These are phyloP conservation scores for Pterocarpus macrocarpus DNA, from an alignment of 306 rosid species.

Conservation along the genomic window DNA sequence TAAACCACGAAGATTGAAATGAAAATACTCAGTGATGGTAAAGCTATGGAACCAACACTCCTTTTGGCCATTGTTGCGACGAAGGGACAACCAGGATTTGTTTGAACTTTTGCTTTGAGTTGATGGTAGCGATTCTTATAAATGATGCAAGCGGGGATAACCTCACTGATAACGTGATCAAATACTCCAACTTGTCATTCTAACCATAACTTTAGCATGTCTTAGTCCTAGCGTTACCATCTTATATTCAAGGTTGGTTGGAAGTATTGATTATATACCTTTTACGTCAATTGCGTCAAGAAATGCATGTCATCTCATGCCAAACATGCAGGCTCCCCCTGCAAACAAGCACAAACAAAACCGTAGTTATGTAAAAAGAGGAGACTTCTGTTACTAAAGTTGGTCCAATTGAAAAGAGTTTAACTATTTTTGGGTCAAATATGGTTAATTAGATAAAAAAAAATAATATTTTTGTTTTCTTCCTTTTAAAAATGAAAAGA, in stretches of 20 bases:
- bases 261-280: constrained; percentile 5
- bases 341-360: constrained; percentile 7
- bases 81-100: background rate
- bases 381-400: background rate
- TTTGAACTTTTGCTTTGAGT: background rate
- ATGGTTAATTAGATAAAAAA: background rate
- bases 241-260: background rate
- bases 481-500: background rate
- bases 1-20: constrained; percentile 38
- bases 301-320: constrained; percentile 39
- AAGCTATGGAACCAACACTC: constrained; percentile 28
- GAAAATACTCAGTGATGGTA: constrained; percentile 12
- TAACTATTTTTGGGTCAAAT: background rate
- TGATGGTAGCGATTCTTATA: constrained; percentile 17
- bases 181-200: background rate
- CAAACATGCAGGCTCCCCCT: background rate
- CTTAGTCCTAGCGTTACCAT: constrained; percentile 36
- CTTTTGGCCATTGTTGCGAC: constrained; percentile 40
- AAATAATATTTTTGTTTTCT: background rate
- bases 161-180: constrained; percentile 45
- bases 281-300: constrained; percentile 17
- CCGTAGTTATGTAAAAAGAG: background rate
- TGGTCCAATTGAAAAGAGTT: background rate
- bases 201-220: background rate
- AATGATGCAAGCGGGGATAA: constrained; percentile 1